A percentile compares a stretch with the other conserved stretches of the same genome.
Conservation (phyloP, 805 yeast genomes). For the Yamadazyma kitorensis region DNA sequence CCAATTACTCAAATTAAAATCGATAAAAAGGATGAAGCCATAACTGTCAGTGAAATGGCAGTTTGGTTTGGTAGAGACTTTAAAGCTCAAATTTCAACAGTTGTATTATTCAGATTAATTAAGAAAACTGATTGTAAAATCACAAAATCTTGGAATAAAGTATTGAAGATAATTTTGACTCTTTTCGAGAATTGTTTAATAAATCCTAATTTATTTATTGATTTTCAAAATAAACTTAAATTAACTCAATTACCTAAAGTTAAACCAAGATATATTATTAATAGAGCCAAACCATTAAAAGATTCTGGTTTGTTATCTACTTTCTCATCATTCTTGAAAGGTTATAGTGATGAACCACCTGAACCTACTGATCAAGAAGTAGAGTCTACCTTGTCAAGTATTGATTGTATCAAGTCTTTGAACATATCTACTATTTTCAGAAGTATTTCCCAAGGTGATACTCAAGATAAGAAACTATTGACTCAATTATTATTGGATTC, state of each 20-base stretch:
- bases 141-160: slow-evolving; percentile 57
- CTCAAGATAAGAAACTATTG: slow-evolving; percentile 34
- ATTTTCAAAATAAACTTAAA: slow-evolving; percentile 56
- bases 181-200: slow-evolving; percentile 73
- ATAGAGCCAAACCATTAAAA: slow-evolving; percentile 60
- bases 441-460: slow-evolving; percentile 39
- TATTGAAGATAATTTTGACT: slow-evolving; percentile 58
- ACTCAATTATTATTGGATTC: slow-evolving; percentile 23
- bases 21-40: slow-evolving; percentile 52
- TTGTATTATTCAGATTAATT: slow-evolving; percentile 77
- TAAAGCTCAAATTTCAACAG: slow-evolving; percentile 86
- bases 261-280: slow-evolving; percentile 63
- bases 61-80: slow-evolving; percentile 86
- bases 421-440: slow-evolving; percentile 56
- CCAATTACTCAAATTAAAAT: slow-evolving; percentile 47
- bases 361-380: slow-evolving; percentile 95
- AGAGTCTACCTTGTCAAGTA: slow-evolving; percentile 76
- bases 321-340: slow-evolving; percentile 86
- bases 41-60: slow-evolving; percentile 78
- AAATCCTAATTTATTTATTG: slow-evolving; percentile 57
- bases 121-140: slow-evolving; percentile 53
- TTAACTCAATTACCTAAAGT: slow-evolving; percentile 58
- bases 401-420: slow-evolving; percentile 79
- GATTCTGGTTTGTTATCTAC: slow-evolving; percentile 84
- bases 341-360: slow-evolving; percentile 77